Conservation (phyloP, 192 early-diverging fungal genomes). For the Hyaloraphidium curvatum region DNA sequence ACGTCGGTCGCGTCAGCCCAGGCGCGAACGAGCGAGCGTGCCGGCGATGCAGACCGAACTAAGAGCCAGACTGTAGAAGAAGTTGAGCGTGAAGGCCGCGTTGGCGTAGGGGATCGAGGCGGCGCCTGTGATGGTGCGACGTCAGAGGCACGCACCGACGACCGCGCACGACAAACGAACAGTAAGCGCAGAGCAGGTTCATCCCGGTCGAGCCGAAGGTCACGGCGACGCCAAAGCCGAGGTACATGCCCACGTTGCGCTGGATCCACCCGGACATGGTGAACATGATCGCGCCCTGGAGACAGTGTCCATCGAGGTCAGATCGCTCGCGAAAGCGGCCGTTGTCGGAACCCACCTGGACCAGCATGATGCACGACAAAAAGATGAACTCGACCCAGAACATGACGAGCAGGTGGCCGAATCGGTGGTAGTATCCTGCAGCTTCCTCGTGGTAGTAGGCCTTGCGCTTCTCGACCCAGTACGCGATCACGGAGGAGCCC, state of each 20-base stretch:
- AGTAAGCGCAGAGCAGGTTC: conserved; percentile 3
- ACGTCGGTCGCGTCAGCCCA: no score
- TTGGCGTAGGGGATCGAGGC: conserved; percentile 4
- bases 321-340: not conserved
- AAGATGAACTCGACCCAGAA: not conserved
- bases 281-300: not conserved
- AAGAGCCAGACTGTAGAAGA: not conserved
- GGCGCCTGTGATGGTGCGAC: no score
- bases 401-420: not conserved
- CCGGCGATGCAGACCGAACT: not conserved
- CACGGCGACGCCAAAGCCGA: not conserved
- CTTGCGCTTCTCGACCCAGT: conserved; percentile 2
- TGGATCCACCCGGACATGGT: not conserved
- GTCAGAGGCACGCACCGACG: no score
- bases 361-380: not conserved
- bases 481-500: not conserved
- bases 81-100: not conserved
- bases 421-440: conserved; percentile 1
- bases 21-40: not conserved
- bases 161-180: no score
- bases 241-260: not conserved
- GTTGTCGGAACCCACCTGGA: not conserved
- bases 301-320: not conserved
- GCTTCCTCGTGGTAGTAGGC: conserved; percentile 1
- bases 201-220: not conserved